These are phyloP conservation scores for Glonium stellatum DNA, from an alignment of 495 filamentous ascomycete species.

Conservation along the genomic window DNA sequence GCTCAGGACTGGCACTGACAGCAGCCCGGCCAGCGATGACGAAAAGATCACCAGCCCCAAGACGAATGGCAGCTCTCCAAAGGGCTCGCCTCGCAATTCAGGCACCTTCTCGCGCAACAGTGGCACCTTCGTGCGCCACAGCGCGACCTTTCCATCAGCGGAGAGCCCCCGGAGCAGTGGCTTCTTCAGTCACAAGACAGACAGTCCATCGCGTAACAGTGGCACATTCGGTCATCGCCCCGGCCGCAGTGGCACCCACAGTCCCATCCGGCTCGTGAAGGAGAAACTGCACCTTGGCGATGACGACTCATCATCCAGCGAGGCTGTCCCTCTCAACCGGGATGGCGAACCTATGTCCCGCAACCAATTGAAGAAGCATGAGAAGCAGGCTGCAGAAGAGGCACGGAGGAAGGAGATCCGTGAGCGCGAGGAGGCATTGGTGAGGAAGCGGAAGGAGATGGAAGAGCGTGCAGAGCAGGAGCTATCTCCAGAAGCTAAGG, in stretches of 20 bases:
- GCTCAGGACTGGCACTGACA: constrained; percentile 30
- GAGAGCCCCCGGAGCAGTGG: constrained; percentile 17
- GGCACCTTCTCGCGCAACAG: constrained; percentile 18
- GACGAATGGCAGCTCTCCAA: constrained; percentile 19
- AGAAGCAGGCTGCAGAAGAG: constrained; percentile 32
- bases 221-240: constrained; percentile 2
- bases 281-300: constrained; percentile 31
- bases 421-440: constrained; percentile 30
- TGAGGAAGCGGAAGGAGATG: constrained; percentile 31
- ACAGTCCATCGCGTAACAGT: constrained; percentile 14
- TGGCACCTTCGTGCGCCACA: constrained; percentile 8
- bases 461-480: constrained; percentile 32
- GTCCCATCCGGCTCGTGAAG: constrained; percentile 25
- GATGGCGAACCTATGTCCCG: constrained; percentile 37
- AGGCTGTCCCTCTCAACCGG: constrained; percentile 32
- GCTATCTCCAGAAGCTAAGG: constrained; percentile 32
- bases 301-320: constrained; percentile 14
- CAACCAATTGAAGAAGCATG: constrained; percentile 38
- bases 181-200: constrained; percentile 13
- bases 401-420: constrained; percentile 28
- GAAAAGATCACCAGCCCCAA: constrained; percentile 17
- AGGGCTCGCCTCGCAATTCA: constrained; percentile 13
- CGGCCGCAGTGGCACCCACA: constrained; percentile 10
- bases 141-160: constrained; percentile 3
- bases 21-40: constrained; percentile 26